Evolutionary conservation across 1,284 basidiomycete species (phyloP).

Genomic region (Mycena sp.): DNA sequence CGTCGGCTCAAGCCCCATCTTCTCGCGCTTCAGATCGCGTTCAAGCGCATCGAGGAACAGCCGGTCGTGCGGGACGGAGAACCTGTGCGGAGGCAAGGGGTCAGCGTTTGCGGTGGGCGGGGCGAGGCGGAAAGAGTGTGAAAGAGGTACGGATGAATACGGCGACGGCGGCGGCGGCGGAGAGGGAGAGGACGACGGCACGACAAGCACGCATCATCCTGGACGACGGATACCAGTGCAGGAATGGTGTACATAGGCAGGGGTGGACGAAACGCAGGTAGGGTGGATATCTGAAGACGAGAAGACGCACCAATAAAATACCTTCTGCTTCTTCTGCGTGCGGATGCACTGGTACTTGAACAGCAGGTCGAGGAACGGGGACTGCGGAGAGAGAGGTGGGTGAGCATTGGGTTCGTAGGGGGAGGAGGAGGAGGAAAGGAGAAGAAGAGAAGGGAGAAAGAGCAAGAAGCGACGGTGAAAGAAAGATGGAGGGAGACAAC

Average conservation of each 20-base stretch:
- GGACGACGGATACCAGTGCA: background rate
- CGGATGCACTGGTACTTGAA: constrained; percentile 96
- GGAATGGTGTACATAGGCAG: background rate
- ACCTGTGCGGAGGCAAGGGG: constrained; percentile 37
- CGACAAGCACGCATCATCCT: too few relatives aligned
- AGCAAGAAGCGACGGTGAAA: background rate
- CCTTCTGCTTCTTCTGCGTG: constrained; percentile 96
- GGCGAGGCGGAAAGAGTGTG: constrained; percentile 1
- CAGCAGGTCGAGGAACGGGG: constrained; percentile 90
- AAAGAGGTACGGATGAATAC: too few relatives aligned
- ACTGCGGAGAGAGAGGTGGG: constrained; percentile 54
- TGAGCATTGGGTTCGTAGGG: background rate
- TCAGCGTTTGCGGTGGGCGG: background rate
- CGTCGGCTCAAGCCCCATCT: constrained; percentile 86
- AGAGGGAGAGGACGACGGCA: too few relatives aligned
- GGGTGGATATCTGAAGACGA: background rate
- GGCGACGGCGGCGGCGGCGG: too few relatives aligned
- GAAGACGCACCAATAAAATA: constrained; percentile 85
- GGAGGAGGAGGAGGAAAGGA: constrained; percentile 10
- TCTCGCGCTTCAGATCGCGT: constrained; percentile 92
- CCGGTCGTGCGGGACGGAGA: constrained; percentile 88
- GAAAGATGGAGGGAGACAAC: too few relatives aligned
- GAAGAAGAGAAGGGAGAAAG: background rate
- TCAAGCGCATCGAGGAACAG: constrained; percentile 94
- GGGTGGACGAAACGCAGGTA: background rate